Percentiles rank a stretch among this genome's conserved stretches.
phyloP scores from a whole-genome alignment of 805 yeast species.

The Yamadazyma olivae region DNA sequence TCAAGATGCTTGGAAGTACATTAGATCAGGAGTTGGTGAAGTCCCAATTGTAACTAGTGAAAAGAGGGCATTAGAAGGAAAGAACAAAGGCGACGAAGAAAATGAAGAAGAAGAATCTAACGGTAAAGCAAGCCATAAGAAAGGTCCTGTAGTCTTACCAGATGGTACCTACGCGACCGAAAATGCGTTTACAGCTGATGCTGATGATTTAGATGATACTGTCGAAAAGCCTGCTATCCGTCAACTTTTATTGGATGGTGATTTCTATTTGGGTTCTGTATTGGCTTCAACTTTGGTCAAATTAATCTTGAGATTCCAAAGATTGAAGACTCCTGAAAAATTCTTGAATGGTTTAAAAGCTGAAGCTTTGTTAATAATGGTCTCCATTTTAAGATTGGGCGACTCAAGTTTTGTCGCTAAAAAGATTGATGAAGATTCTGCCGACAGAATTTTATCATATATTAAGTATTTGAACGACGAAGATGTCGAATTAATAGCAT shows the following conservation, averaged over 20 bases:
- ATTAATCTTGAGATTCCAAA: conserved; percentile 72
- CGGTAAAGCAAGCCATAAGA: conserved; percentile 14
- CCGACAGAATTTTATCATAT: conserved; percentile 90
- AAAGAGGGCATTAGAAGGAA: conserved; percentile 31
- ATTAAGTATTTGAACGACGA: conserved; percentile 70
- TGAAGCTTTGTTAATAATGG: conserved; percentile 90
- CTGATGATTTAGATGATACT: conserved; percentile 33
- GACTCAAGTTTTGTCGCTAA: conserved; percentile 66
- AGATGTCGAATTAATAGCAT: conserved; percentile 48
- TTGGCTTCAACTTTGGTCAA: conserved; percentile 86
- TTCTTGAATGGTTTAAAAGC: conserved; percentile 83
- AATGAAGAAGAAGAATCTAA: conserved; percentile 15
- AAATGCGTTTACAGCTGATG: conserved; percentile 62
- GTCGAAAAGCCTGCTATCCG: conserved; percentile 68
- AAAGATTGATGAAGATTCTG: conserved; percentile 91
- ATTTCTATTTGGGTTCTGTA: conserved; percentile 86
- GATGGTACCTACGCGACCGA: conserved; percentile 99
- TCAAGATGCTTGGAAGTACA: conserved; percentile 81
- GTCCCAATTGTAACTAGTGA: conserved; percentile 84
- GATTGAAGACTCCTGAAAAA: conserved; percentile 50
- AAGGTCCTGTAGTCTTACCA: conserved; percentile 86
- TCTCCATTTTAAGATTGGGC: conserved; percentile 86
- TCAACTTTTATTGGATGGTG: conserved; percentile 78
- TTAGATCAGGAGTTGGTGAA: conserved; percentile 83
- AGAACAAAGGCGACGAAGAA: conserved; percentile 23